Evolutionary conservation across 2,329 filamentous ascomycete species (phyloP), one percentile per base, ranked within the genome.

Genomic region (Stemphylium lycopersici): DNA sequence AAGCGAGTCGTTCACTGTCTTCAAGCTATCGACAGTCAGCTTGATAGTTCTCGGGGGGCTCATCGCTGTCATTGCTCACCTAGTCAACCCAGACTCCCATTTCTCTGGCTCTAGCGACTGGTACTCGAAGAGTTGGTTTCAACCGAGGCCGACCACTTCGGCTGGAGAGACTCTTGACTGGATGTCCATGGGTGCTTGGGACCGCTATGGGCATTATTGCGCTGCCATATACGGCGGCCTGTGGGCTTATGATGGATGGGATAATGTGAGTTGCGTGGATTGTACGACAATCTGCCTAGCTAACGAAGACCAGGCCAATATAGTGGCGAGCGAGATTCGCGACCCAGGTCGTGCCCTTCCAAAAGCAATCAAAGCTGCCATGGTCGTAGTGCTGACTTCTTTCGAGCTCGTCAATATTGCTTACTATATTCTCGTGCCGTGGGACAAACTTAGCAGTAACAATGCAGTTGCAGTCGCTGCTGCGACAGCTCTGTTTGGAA

Each of bases 181-280:
- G 74, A 48, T 57, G 7, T 62, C 66, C 1, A 61, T 87, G 37
- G 74, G 78, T 4, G 69, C 76, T 24, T 88, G 85, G 86, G 83
- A 85, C 51, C 77, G 83, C 10, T 79, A 87, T 22, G 85, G 85
- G 0, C 82, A 87, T 60, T 82, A 83, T 51, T 84, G 83, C 3
- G 80, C 84, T 1, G 86, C 85, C 0, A 75, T 87, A 0, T 87
- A 87, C 60, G 85, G 81, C 0, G 84, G 83, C 0, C 66, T 88
- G 0, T 88, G 85, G 85, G 85, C 83, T 0, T 88, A 87, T 55
- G 85, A 83, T 0, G 86, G 86, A 0, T 88, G 86, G 86, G 86
- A 88, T 50, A 87, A 87, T 74, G 84, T 83, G 34, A 74, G 78
- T 63, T 24, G 29, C 32, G 13, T 32, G 4, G 3, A 12, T 18